phyloP scores from a whole-genome alignment of 2,329 filamentous ascomycete species.

The Dactylella cylindrospora region DNA sequence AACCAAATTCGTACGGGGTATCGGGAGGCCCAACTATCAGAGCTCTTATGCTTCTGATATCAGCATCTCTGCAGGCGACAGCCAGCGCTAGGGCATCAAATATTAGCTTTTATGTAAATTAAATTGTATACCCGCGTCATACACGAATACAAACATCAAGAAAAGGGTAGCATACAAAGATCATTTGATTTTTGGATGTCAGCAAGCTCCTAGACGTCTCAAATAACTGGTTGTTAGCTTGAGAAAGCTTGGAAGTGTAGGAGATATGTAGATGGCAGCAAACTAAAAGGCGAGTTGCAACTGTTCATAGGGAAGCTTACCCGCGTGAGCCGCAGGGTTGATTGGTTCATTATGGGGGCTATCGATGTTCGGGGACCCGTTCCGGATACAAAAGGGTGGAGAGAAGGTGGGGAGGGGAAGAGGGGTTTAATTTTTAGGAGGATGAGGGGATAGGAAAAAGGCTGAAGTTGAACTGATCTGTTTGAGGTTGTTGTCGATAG shows the following conservation, averaged over 20 bases:
- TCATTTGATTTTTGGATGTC: constrained; percentile 82
- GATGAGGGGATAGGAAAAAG: no score
- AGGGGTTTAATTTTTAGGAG: no score
- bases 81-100: constrained; percentile 65
- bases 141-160: constrained; percentile 1
- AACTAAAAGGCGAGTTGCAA: no score
- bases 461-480: no score
- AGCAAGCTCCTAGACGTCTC: constrained; percentile 68
- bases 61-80: constrained; percentile 80
- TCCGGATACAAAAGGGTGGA: no score
- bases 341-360: constrained; percentile 85
- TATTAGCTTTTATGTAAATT: constrained; percentile 46
- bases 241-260: no score
- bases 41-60: constrained; percentile 83
- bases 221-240: constrained; percentile 51
- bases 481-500: no score
- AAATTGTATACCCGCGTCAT: constrained; percentile 5
- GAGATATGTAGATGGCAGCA: no score
- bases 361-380: no score
- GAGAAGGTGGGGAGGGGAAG: no score
- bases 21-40: constrained; percentile 90
- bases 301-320: no score
- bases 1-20: constrained; percentile 94
- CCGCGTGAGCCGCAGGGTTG: constrained; percentile 83
- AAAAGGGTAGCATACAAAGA: constrained; percentile 66